phyloP scores from a whole-genome alignment of 192 early-diverging fungal species.

The Gonapodya prolifera region DNA sequence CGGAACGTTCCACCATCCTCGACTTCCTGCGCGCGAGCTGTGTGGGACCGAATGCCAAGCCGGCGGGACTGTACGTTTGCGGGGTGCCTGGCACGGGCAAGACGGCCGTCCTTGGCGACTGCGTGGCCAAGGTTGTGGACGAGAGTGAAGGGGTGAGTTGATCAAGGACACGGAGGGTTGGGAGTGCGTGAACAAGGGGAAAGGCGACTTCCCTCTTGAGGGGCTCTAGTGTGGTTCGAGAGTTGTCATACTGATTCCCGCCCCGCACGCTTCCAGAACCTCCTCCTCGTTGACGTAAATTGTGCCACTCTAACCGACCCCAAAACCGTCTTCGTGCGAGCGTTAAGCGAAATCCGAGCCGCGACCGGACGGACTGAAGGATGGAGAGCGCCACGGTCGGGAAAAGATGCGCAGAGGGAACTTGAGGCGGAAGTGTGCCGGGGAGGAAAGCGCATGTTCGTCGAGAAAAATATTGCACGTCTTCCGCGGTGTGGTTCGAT shows the following conservation, averaged over 20 bases:
- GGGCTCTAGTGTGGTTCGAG: slow-evolving; percentile 21
- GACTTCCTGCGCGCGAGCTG: background rate
- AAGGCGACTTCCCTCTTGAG: slow-evolving; percentile 35
- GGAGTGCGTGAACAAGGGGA: slow-evolving; percentile 20
- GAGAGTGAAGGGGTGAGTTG: slow-evolving; percentile 29
- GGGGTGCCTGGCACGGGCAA: slow-evolving; percentile 93
- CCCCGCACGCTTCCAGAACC: background rate
- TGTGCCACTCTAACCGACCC: background rate
- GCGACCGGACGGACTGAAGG: background rate
- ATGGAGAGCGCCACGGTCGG: no score
- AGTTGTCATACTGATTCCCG: background rate
- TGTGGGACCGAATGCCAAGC: slow-evolving; percentile 7
- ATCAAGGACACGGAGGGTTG: slow-evolving; percentile 30
- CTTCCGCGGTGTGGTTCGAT: background rate
- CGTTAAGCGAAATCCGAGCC: background rate
- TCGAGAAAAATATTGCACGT: background rate
- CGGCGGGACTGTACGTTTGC: slow-evolving; percentile 71
- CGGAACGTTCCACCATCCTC: background rate
- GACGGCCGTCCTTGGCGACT: slow-evolving; percentile 64
- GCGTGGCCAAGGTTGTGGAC: slow-evolving; percentile 15
- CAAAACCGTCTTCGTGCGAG: background rate
- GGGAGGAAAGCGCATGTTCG: background rate
- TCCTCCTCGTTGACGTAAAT: background rate
- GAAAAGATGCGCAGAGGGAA: background rate
- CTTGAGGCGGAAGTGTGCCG: background rate